Evolutionary conservation across 179 eudicot genomes (phyloP), one percentile per base, ranked within the genome.

Genomic region (Spinacia oleracea): DNA sequence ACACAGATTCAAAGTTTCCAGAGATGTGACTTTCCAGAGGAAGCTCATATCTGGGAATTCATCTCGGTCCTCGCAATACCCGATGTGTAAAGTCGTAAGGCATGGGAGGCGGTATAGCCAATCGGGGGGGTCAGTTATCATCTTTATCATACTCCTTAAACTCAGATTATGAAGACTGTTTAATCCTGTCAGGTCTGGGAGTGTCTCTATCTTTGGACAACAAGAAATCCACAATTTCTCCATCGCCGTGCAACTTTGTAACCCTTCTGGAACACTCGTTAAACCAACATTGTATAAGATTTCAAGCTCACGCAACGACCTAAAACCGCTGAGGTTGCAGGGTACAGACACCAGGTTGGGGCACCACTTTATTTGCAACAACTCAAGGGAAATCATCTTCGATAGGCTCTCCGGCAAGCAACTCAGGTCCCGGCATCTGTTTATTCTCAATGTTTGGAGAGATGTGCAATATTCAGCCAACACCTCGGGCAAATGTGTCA

Each of bases 21-120:
- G 74, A 15, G 38, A 75, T 32, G 35, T 51, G 18, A 71, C 38
- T 6, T 56, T 74, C 38, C 66, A 38, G 20, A 81, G 73, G 34
- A 50, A 77, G n/a, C 56, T 60, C 18, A 77, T 1, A 77, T 67
- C 74, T 0, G 77, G 77, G 58, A 56, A 74, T 2, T 74, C 45
- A 74, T 35, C 35, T 5, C 56, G 64, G 53, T 58, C 67, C 6
- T 11, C 1, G 29, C 35, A 60, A 5, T 32, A 20, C 9, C 80
- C 84, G 11, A 81, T 62, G 3, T 0, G 5, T 58, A 70, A 40
- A 1, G 0, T 0, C 45, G 40, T 14, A 25, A 81, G 84, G 67
- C 29, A 16, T 23, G 59, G 74, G 0, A 77, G 68, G 29, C 27
- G 9, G 50, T 67, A 38, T 53, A 81, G 48, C 73, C 80, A 70